Evolutionary conservation across 2,329 filamentous ascomycete genomes (phyloP), one percentile per base, ranked within the genome.

Genomic region (Fusarium floridanum): DNA sequence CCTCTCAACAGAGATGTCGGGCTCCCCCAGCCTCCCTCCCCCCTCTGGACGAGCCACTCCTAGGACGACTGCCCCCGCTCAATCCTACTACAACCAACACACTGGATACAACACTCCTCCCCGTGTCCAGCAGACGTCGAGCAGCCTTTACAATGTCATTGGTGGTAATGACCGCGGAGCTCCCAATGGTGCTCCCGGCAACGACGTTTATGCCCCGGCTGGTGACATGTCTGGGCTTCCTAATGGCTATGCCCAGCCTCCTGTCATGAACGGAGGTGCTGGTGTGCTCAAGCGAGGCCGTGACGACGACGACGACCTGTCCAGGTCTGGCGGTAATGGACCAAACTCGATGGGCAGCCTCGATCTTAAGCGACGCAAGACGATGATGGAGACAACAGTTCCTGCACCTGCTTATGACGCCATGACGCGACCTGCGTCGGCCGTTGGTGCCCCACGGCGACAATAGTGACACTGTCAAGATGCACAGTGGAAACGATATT

Each of bases 111-210:
- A 87, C 81, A 95, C 94, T 1, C 93, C 95, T 59, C 95, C 95
- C 24, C 92, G 95, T 48, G 87, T 89, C 10, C 86, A 88, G 67
- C 87, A 91, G 69, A 89, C 93, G 5, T 92, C 94, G 1, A 95
- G 94, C 86, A 97, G 91, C 80, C 86, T 98, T 61, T 97, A 97
- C 87, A 97, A 92, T 82, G 93, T 97, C 72, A 95, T 97, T 85
- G 95, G 93, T 85, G 95, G 93, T 81, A 95, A 94, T 80, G 93
- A 94, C 69, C 90, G 94, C 29, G 90, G 86, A 57, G 84, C 87
- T 34, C 83, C 90, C 12, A 85, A 78, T 76, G 92, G 92, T n/a
- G 88, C 87, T 34, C 83, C 90, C 14, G 84, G 88, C 22, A 88
- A 88, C 60, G 94, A 97, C 75, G 89, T 92, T 8, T 97, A 97